Conservation (phyloP, 139 green algal species). For the Coelastrella sp. region DNA sequence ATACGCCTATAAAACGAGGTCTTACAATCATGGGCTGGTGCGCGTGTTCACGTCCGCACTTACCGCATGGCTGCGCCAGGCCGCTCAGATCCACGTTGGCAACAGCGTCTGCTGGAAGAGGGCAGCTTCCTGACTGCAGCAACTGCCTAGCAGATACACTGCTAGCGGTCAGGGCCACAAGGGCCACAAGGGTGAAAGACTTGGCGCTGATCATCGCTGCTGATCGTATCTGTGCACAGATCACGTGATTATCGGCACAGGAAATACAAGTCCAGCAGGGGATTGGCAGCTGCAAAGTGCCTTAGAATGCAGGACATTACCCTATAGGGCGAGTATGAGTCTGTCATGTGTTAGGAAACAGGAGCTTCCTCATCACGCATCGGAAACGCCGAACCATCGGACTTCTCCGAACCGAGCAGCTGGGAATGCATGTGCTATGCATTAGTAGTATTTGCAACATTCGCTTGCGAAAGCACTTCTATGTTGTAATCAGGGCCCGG, state of each 20-base stretch:
- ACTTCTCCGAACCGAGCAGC: too few species aligned
- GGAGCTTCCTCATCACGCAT: too few species aligned
- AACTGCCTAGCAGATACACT: neutral
- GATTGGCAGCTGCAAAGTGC: too few species aligned
- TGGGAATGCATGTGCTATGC: too few species aligned
- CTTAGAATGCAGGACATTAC: too few species aligned
- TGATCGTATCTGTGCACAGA: neutral
- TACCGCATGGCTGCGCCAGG: neutral
- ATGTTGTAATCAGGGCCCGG: too few species aligned
- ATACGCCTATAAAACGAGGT: neutral
- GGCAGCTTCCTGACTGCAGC: neutral
- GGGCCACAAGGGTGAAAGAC: neutral
- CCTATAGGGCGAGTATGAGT: too few species aligned
- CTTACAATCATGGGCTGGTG: neutral
- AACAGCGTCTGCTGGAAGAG: neutral
- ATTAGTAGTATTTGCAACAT: too few species aligned
- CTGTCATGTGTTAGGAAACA: too few species aligned
- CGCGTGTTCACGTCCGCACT: neutral
- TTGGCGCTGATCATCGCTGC: neutral
- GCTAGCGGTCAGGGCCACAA: neutral
- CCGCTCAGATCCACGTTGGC: neutral
- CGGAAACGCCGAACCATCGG: too few species aligned
- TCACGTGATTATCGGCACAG: neutral
- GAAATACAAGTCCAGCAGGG: too few species aligned
- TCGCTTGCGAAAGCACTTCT: too few species aligned